phyloP scores from a whole-genome alignment of 768 basidiomycete species.

The Ramaria rubella region DNA sequence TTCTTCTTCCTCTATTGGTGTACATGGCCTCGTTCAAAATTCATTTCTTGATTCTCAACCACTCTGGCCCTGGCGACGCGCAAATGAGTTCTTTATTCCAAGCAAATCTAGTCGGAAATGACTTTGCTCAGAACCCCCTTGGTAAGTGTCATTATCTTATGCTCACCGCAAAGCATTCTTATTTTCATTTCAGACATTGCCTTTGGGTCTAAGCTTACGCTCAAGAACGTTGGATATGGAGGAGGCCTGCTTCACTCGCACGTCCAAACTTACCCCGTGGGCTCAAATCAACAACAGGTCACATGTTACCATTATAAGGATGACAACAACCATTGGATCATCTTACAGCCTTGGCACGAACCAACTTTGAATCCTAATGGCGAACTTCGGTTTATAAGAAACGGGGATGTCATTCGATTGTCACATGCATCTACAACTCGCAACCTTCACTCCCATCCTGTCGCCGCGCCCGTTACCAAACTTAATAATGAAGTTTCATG shows the following conservation, averaged over 20 bases:
- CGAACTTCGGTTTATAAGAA: constrained; percentile 57
- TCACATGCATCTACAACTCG: constrained; percentile 77
- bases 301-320: constrained; percentile 99
- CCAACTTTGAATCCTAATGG: constrained; percentile 57
- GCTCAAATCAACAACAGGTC: constrained; percentile 91
- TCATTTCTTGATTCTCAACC: constrained; percentile 91
- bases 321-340: constrained; percentile 86
- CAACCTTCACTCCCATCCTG: constrained; percentile 86
- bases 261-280: constrained; percentile 88
- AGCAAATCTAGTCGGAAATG: constrained; percentile 90
- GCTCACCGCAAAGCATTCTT: not conserved
- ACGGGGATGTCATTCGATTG: constrained; percentile 78
- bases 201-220: constrained; percentile 80
- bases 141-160: constrained; percentile 37
- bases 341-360: constrained; percentile 80
- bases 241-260: constrained; percentile 97
- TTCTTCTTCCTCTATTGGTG: constrained; percentile 83
- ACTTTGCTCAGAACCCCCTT: constrained; percentile 85
- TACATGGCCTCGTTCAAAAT: constrained; percentile 95
- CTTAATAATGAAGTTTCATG: constrained; percentile 87
- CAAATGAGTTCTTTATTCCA: constrained; percentile 99
- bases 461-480: constrained; percentile 86
- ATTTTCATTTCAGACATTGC: constrained; percentile 58
- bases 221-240: constrained; percentile 98
- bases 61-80: constrained; percentile 92